Evolutionary conservation across 768 basidiomycete genomes (phyloP).

Genomic region (Paxillus ammoniavirescens): DNA sequence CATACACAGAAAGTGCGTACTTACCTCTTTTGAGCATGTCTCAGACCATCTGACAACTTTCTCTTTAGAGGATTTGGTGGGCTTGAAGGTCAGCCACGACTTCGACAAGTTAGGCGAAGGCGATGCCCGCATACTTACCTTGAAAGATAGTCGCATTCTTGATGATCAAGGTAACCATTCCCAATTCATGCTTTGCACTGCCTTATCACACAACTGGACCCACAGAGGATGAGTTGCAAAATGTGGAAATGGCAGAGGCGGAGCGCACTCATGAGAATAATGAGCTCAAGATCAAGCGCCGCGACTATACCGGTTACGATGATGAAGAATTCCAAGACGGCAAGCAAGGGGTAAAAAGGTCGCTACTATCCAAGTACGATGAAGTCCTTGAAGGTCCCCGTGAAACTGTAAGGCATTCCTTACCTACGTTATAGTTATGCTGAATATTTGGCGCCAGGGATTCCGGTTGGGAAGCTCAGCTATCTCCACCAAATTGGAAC

Average conservation of each 20-base stretch:
- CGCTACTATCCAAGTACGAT: conserved; percentile 90
- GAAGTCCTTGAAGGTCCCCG: conserved; percentile 78
- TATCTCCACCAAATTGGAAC: conserved; percentile 34
- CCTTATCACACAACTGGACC: not conserved
- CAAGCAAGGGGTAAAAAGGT: conserved; percentile 73
- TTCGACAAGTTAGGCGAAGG: conserved; percentile 91
- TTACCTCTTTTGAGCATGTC: not conserved
- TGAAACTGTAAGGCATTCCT: conserved; percentile 52
- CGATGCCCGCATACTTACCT: conserved; percentile 91
- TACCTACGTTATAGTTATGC: conserved; percentile 3
- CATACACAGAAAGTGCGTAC: conserved; percentile 83
- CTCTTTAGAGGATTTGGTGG: conserved; percentile 76
- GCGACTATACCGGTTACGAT: conserved; percentile 92
- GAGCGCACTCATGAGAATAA: conserved; percentile 76
- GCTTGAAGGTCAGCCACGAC: conserved; percentile 95
- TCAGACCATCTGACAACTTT: not conserved
- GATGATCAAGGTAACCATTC: conserved; percentile 78
- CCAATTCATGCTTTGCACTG: not conserved
- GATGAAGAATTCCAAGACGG: conserved; percentile 89
- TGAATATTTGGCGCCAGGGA: conserved; percentile 46
- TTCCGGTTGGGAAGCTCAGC: conserved; percentile 80
- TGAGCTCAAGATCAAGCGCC: conserved; percentile 84
- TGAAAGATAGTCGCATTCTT: conserved; percentile 94
- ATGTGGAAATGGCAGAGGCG: conserved; percentile 90
- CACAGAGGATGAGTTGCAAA: conserved; percentile 96